Evolutionary conservation across 768 basidiomycete species (phyloP).

Genomic region (Coprinellus micaceus): DNA sequence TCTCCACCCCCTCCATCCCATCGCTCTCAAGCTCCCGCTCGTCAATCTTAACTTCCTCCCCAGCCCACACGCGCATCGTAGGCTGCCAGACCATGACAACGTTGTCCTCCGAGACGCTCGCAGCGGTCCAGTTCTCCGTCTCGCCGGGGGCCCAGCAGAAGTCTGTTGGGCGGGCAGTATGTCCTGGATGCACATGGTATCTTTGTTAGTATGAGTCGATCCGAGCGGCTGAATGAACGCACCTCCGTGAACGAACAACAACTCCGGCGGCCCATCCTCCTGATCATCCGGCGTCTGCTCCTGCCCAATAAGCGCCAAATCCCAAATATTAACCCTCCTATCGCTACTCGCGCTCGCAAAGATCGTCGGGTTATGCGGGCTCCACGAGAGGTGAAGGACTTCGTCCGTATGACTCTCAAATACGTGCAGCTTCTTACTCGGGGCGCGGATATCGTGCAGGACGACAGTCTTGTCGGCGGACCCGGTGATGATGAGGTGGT

Average conservation of each 20-base stretch:
- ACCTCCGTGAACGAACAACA: slow-evolving; percentile 95
- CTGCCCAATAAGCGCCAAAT: slow-evolving; percentile 83
- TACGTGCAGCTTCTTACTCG: slow-evolving; percentile 75
- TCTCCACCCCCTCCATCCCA: slow-evolving; percentile 73
- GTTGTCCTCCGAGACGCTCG: slow-evolving; percentile 94
- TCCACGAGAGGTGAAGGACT: slow-evolving; percentile 93
- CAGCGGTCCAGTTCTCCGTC: slow-evolving; percentile 79
- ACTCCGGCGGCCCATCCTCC: slow-evolving; percentile 96
- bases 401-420: slow-evolving; percentile 95
- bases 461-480: slow-evolving; percentile 93
- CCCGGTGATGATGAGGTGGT: slow-evolving; percentile 82
- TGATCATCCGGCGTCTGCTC: slow-evolving; percentile 98
- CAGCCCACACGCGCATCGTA: slow-evolving; percentile 90
- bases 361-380: slow-evolving; percentile 85
- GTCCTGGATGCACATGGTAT: slow-evolving; percentile 45
- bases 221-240: slow-evolving; percentile 16
- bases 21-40: slow-evolving; percentile 82
- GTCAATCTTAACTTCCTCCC: slow-evolving; percentile 80
- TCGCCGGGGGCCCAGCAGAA: slow-evolving; percentile 91
- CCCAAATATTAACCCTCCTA: slow-evolving; percentile 93
- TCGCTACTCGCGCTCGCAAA: slow-evolving; percentile 96
- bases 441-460: slow-evolving; percentile 80
- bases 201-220: slow-evolving; percentile 3
- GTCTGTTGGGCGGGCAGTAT: slow-evolving; percentile 87
- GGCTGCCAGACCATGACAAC: slow-evolving; percentile 98